Percentiles rank a stretch among this genome's conserved stretches.
Conservation (phyloP, 495 filamentous ascomycete species). For the Trichoderma parareesei region DNA sequence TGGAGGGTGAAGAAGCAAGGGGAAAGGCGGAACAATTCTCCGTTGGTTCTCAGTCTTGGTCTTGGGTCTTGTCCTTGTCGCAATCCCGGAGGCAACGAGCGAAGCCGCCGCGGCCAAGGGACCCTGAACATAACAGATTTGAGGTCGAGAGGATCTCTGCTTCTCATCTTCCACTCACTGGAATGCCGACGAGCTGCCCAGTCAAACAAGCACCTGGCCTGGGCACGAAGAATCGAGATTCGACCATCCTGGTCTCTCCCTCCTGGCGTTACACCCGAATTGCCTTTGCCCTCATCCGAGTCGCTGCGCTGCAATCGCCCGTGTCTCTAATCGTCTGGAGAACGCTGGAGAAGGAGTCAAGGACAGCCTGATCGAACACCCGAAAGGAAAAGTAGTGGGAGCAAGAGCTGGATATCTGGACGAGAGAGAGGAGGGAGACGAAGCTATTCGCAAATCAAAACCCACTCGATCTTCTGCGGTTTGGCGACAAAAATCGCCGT, state of each 20-base stretch:
- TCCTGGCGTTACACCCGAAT: constrained; percentile 1
- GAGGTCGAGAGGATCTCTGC: neutral
- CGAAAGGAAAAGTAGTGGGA: neutral
- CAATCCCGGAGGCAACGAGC: neutral
- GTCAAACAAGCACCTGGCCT: neutral
- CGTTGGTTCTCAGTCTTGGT: neutral
- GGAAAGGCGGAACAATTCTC: constrained; percentile 10
- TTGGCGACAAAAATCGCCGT: too few relatives aligned
- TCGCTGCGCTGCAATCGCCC: neutral
- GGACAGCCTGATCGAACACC: neutral
- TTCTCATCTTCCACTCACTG: neutral
- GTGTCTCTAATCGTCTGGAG: neutral
- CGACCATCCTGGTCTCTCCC: neutral
- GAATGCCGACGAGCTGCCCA: constrained; percentile 6
- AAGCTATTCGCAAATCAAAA: too few relatives aligned
- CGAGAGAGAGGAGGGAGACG: neutral
- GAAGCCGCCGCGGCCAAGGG: neutral
- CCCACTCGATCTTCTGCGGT: too few relatives aligned
- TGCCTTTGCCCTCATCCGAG: neutral
- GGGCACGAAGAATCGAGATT: neutral
- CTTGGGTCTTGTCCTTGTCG: neutral
- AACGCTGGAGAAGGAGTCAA: neutral
- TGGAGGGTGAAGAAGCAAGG: neutral
- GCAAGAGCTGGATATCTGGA: neutral
- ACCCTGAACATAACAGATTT: neutral